Conservation (phyloP, 169 alveolate species). For the Condylostoma magnum region DNA sequence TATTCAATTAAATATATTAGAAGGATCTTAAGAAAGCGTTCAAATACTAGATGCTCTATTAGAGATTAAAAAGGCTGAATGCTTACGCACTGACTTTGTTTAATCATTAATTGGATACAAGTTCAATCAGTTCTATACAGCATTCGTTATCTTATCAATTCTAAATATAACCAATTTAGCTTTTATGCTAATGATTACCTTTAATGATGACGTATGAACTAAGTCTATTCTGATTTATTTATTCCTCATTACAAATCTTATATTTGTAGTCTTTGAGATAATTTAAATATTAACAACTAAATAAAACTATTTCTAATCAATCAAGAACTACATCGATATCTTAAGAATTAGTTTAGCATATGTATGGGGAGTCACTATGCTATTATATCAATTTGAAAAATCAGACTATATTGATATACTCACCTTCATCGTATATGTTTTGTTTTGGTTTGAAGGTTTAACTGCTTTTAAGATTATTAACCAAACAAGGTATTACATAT, state of each 20-base stretch:
- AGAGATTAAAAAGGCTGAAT: background rate
- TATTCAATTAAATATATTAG: too few relatives aligned
- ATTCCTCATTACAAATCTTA: background rate
- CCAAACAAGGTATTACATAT: background rate
- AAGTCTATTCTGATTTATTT: background rate
- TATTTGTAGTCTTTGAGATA: background rate
- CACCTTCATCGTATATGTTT: background rate
- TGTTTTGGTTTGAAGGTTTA: constrained; percentile 8
- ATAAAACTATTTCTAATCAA: background rate
- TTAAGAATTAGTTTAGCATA: background rate
- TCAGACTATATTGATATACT: background rate
- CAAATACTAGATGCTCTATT: background rate
- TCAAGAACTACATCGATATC: constrained; percentile 13
- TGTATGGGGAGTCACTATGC: constrained; percentile 10
- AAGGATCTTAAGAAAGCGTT: background rate
- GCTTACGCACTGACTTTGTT: constrained; percentile 9
- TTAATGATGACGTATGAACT: background rate
- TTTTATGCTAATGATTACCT: background rate
- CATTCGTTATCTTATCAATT: background rate
- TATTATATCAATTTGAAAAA: background rate
- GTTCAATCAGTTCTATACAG: background rate
- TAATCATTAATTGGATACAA: constrained; percentile 11
- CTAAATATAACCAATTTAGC: background rate
- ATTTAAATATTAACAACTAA: background rate
- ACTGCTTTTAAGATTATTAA: constrained; percentile 1